These are phyloP conservation scores for Solanum sparsipilum DNA, from an alignment of 257 asterid genomes.

Conservation along the genomic window DNA sequence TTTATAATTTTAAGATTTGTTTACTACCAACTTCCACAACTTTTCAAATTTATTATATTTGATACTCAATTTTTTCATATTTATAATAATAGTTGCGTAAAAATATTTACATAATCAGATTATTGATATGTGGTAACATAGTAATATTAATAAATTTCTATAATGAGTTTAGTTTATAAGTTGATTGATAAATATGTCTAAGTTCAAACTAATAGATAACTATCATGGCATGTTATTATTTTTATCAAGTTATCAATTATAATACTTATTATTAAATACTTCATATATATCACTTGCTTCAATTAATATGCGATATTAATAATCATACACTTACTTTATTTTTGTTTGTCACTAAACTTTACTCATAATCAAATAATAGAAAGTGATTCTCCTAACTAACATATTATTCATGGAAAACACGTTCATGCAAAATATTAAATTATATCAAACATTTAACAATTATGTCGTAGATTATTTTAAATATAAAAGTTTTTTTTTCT, in stretches of 20 bases:
- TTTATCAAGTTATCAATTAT: background rate
- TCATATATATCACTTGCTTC: background rate
- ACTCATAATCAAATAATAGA: too few species aligned
- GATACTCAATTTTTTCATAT: background rate
- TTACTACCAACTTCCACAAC: fast-evolving
- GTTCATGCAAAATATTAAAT: background rate
- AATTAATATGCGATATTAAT: background rate
- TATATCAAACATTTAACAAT: background rate
- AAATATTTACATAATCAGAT: background rate
- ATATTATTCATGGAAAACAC: too few species aligned
- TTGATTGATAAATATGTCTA: background rate
- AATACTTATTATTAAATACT: background rate
- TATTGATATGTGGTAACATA: background rate
- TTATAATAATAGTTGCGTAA: background rate
- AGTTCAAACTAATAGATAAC: background rate
- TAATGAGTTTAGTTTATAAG: background rate
- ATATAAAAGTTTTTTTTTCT: background rate
- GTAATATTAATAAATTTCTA: background rate
- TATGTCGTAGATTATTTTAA: background rate
- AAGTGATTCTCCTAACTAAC: background rate
- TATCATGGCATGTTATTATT: background rate
- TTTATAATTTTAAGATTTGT: background rate
- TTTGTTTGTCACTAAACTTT: background rate
- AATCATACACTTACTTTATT: background rate
- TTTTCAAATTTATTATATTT: background rate